Conservation (phyloP, 495 filamentous ascomycete genomes). For the Penicillium steckii region DNA sequence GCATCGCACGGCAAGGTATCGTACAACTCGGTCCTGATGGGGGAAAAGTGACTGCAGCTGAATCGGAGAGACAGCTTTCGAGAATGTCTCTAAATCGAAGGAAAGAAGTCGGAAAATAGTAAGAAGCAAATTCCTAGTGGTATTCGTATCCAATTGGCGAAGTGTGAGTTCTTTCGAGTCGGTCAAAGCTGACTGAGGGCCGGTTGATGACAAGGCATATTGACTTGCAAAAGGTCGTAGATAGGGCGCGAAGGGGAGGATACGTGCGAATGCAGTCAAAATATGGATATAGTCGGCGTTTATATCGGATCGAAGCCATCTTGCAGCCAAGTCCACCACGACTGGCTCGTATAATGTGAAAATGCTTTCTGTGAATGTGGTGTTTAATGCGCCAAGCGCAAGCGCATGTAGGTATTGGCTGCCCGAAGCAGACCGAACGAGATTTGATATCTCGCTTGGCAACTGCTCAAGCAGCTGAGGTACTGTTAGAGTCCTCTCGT, state of each 20-base stretch:
- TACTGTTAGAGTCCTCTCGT: constrained; percentile 44
- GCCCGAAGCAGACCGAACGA: constrained; percentile 61
- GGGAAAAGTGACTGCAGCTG: constrained; percentile 66
- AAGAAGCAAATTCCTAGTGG: constrained; percentile 52
- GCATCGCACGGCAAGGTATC: constrained; percentile 78
- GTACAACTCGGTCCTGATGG: constrained; percentile 57
- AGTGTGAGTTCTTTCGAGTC: constrained; percentile 38
- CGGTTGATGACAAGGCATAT: constrained; percentile 43
- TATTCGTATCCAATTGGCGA: constrained; percentile 33
- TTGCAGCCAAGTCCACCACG: constrained; percentile 76
- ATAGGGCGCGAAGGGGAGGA: constrained; percentile 76
- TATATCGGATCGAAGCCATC: constrained; percentile 59
- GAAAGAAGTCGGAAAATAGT: constrained; percentile 74
- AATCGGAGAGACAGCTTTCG: constrained; percentile 57
- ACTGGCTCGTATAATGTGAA: constrained; percentile 68
- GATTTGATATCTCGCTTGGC: constrained; percentile 61
- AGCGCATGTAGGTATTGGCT: constrained; percentile 68
- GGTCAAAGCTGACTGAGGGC: constrained; percentile 39
- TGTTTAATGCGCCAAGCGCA: constrained; percentile 62
- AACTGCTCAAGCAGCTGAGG: constrained; percentile 51
- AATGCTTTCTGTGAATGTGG: constrained; percentile 62
- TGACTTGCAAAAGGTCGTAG: constrained; percentile 51
- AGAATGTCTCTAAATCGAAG: constrained; percentile 66
- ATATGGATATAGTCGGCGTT: constrained; percentile 47
- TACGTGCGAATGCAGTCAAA: constrained; percentile 72